Conservation (phyloP, 2,329 filamentous ascomycete genomes). For the Xylaria sp. region DNA sequence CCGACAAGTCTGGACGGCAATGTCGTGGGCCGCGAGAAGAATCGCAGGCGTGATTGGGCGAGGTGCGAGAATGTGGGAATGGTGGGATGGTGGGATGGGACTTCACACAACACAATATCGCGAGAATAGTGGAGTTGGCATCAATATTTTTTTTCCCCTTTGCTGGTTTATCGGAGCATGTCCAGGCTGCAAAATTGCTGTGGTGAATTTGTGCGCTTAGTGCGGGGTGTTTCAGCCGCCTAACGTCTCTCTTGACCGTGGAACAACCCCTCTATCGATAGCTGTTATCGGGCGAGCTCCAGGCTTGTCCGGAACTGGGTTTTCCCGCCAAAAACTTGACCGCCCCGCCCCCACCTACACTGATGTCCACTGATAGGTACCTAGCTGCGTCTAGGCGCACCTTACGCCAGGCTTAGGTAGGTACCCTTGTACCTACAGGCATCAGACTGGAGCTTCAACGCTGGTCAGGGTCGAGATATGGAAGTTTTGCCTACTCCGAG, state of each 20-base stretch:
- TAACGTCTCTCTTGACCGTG: neutral
- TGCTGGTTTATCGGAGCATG: neutral
- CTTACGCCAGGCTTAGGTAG: neutral
- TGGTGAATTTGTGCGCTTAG: conserved; percentile 34
- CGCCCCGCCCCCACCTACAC: conserved; percentile 9
- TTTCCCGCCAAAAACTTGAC: conserved; percentile 26
- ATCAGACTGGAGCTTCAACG: neutral
- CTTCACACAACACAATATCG: conserved; percentile 32
- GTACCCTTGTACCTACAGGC: neutral
- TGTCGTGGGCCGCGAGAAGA: neutral
- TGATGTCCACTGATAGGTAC: neutral
- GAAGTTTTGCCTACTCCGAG: neutral
- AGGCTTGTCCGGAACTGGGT: conserved; percentile 31
- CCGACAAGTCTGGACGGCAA: neutral
- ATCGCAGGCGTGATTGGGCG: conserved; percentile 32
- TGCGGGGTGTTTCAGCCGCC: conserved; percentile 33
- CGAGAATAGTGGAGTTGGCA: conserved; percentile 12
- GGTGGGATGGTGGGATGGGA: conserved; percentile 11
- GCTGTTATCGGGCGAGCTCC: conserved; percentile 23
- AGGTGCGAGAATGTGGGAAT: conserved; percentile 17
- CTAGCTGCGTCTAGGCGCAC: neutral
- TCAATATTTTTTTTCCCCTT: conserved; percentile 24
- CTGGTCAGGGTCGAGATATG: neutral
- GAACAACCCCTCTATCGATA: conserved; percentile 22
- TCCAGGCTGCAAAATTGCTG: conserved; percentile 25